Evolutionary conservation across 768 basidiomycete species (phyloP), one percentile per base, ranked within the genome.

Genomic region (Xerocomus brunneocitrinus): DNA sequence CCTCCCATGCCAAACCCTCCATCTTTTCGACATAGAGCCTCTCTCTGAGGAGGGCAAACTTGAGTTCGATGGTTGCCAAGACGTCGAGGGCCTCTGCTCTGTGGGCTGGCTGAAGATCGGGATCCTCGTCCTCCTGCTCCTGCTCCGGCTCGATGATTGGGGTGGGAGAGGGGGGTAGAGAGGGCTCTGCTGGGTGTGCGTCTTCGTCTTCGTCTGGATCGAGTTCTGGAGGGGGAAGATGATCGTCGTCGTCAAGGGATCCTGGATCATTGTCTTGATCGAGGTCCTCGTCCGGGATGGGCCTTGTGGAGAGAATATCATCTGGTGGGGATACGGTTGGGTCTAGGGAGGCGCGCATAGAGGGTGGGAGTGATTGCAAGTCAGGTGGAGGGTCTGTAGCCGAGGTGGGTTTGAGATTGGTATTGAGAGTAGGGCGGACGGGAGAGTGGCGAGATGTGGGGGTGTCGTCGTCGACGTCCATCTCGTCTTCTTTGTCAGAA

Each of bases 21-120:
- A 98, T 93, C 67, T 94, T 89, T 72, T 98, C 95, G 19, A 98
- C 77, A 67, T 95, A 98, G 14, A 98, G 76, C 47, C 83, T 77
- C 67, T 98, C 94, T 44, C 95, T 74, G 52, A 98, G 69, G 31
- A 88, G 71, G 0, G 95, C 94, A 69, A 94, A 97, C 63, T 90
- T 91, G 71, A 98, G 82, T 65, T 99, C 95, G 60, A 99, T 95
- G 42, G 77, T 79, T 3, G 95, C 87, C 7, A 98, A 74, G 0
- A 87, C 86, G 54, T 94, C 92, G 53, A 98, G 78, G 0, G 93
- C 93, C 62, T 95, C 93, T 4, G 85, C 85, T 22, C 91, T 79
- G 66, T 91, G 88, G 1, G 86, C 87, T 42, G 87, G 87, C 55
- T 90, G 88, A 50, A 90, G 71, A 56, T 93, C 91, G 10, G 78